Base-by-base conservation (phyloP, 2,329 filamentous ascomycete species). In the Didymosphaeria variabile region DNA sequence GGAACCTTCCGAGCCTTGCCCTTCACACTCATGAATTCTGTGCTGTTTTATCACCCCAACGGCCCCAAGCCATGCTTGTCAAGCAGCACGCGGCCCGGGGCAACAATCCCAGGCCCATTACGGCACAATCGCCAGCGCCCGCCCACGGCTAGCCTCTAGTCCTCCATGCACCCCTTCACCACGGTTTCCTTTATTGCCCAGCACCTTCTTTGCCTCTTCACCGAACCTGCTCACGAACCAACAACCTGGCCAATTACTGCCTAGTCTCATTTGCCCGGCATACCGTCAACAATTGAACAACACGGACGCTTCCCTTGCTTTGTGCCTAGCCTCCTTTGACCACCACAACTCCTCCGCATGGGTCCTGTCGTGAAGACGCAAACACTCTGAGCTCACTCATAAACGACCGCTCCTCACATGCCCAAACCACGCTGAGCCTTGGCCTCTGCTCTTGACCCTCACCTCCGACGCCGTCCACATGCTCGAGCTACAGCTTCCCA, bases 401-500 rank as follows among this genome's bases (percentile, higher is more conserved):
- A 26, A 19, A 26, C 34, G 5, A 29, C 31, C 19, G 32, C 46
- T 49, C 42, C 47, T 45, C 52, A 36, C 57, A 59, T 55, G 64
- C 13, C 49, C 46, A 17, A 49, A 45, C 44, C 32, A 58, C 46
- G 26, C 31, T 47, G 46, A 47, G 38, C 56, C 36, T n/a, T n/a
- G 51, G 31, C 32, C 21, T 23, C n/a, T 2, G 13, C 50, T 52
- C 49, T 34, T n/a, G n/a, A 21, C 44, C 34, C 54, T 60, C 49
- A 40, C 23, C 45, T 51, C 47, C 58, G n/a, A n/a, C n/a, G 57
- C 63, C 75, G 69, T 65, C 71, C 71, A 66, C 65, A 79, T 79
- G 77, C 75, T 78, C 68, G 75, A 78, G 72, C 72, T 79, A 77
- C 76, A 79, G 67, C 74, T 77, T 36, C 76, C 76, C 32, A 70